phyloP scores from a whole-genome alignment of 495 filamentous ascomycete species.

The Hyphodiscus hymeniophilus region DNA sequence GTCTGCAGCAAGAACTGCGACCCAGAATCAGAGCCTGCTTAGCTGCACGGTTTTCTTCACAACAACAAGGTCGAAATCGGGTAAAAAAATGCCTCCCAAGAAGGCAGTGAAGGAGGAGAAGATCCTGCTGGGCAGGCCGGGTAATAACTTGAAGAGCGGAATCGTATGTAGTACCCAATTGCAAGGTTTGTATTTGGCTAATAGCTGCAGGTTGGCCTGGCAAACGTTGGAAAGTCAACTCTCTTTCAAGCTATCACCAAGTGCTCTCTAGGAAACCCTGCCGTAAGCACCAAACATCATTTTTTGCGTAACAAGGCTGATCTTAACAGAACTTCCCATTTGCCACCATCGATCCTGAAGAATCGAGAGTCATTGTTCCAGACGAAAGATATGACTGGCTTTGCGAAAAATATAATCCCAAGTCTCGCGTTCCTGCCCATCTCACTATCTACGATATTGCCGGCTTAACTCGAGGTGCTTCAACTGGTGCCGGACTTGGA shows the following conservation, averaged over 20 bases:
- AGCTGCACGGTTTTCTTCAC: constrained; percentile 24
- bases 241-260: constrained; percentile 99
- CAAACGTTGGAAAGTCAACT: constrained; percentile 99
- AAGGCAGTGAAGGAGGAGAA: constrained; percentile 64
- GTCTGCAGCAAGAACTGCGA: constrained; percentile 57
- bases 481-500: constrained; percentile 93
- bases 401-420: constrained; percentile 91
- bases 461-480: constrained; percentile 91
- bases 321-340: constrained; percentile 82
- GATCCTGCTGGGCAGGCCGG: constrained; percentile 84
- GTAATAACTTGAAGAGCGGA: constrained; percentile 98
- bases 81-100: constrained; percentile 67
- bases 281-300: constrained; percentile 43
- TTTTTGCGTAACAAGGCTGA: constrained; percentile 6
- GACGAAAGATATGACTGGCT: constrained; percentile 96
- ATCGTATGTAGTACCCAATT: constrained; percentile 66
- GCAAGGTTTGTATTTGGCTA: constrained; percentile 2
- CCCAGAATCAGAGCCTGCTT: constrained; percentile 24
- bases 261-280: constrained; percentile 93
- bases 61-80: constrained; percentile 14
- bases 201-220: constrained; percentile 76
- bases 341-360: constrained; percentile 97
- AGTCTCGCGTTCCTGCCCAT: constrained; percentile 91
- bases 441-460: constrained; percentile 99
- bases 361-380: constrained; percentile 95